A percentile compares a stretch with the other conserved stretches of the same genome.
Conservation (phyloP, 371 early-diverging fungal genomes). For the Dichotomocladium elegans region DNA sequence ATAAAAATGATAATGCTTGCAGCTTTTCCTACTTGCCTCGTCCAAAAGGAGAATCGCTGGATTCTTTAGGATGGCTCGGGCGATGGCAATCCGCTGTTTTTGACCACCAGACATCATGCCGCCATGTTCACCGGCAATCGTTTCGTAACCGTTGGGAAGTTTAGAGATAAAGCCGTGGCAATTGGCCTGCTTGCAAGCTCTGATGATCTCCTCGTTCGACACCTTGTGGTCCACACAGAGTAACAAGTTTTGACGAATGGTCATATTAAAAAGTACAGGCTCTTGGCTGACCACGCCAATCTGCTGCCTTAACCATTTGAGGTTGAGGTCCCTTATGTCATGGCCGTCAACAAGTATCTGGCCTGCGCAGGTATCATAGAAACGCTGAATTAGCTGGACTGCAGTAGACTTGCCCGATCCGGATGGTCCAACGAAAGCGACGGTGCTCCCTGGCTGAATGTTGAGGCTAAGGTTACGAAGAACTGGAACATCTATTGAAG, state of each 20-base stretch:
- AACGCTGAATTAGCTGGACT: slow-evolving; percentile 84
- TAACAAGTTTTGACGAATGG: slow-evolving; percentile 79
- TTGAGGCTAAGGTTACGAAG: slow-evolving; percentile 57
- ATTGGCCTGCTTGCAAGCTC: slow-evolving; percentile 62
- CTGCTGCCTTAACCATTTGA: slow-evolving; percentile 68
- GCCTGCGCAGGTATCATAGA: slow-evolving; percentile 77
- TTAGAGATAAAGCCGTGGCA: slow-evolving; percentile 73
- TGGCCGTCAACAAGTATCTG: slow-evolving; percentile 67
- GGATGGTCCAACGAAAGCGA: slow-evolving; percentile 78
- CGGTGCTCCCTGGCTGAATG: slow-evolving; percentile 70
- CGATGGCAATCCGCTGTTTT: slow-evolving; percentile 45
- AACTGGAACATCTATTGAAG: slow-evolving; percentile 63
- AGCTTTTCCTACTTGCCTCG: slow-evolving; percentile 18
- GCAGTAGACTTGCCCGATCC: slow-evolving; percentile 93
- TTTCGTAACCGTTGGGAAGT: slow-evolving; percentile 75
- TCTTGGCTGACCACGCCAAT: slow-evolving; percentile 89
- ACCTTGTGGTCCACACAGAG: slow-evolving; percentile 48
- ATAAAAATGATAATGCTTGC: background rate
- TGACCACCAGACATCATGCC: slow-evolving; percentile 81
- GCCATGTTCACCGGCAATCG: slow-evolving; percentile 66
- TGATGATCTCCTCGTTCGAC: slow-evolving; percentile 49
- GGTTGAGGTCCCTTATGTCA: slow-evolving; percentile 62
- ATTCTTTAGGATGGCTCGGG: slow-evolving; percentile 43
- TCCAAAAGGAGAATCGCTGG: slow-evolving; percentile 40
- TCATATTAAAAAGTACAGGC: slow-evolving; percentile 83